A percentile compares a stretch with the other conserved stretches of the same genome.
phyloP scores from a whole-genome alignment of 2,329 filamentous ascomycete genomes.

The Verticillium dahliae region DNA sequence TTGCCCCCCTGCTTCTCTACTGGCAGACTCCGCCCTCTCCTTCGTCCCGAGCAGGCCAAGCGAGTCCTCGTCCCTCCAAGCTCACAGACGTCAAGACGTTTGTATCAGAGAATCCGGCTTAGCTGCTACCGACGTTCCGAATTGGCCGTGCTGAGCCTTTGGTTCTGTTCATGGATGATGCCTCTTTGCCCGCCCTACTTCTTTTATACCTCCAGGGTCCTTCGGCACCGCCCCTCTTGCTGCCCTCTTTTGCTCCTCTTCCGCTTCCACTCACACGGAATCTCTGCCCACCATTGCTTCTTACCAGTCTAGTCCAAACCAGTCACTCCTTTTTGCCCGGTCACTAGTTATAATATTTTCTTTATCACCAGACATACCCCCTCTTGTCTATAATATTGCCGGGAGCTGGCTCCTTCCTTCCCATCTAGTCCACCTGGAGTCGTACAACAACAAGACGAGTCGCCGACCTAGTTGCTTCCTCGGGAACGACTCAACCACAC shows the following conservation, averaged over 20 bases:
- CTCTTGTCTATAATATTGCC: constrained; percentile 31
- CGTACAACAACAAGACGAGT: constrained; percentile 22
- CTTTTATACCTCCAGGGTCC: constrained; percentile 46
- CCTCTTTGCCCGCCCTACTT: constrained; percentile 34
- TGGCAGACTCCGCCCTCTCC: constrained; percentile 15
- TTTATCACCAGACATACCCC: constrained; percentile 29
- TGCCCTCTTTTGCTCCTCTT: constrained; percentile 31
- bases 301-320: constrained; percentile 18
- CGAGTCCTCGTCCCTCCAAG: constrained; percentile 7
- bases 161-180: constrained; percentile 28
- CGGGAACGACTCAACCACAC: constrained; percentile 31
- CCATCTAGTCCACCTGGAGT: constrained; percentile 29
- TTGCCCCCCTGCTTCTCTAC: background rate
- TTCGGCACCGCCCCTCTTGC: constrained; percentile 40
- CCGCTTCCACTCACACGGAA: constrained; percentile 34
- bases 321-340: constrained; percentile 43
- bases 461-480: constrained; percentile 34
- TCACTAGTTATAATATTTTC: constrained; percentile 6
- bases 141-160: constrained; percentile 35
- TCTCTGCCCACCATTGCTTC: constrained; percentile 26
- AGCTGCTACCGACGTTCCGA: constrained; percentile 45
- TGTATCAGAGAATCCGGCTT: constrained; percentile 45
- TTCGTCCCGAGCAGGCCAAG: constrained; percentile 6
- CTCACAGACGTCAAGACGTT: constrained; percentile 25
- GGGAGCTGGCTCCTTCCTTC: constrained; percentile 50